Percentiles rank a stretch among this genome's conserved stretches.
Conservation (phyloP, 345 rosid species). For the Sonneratia caseolaris region DNA sequence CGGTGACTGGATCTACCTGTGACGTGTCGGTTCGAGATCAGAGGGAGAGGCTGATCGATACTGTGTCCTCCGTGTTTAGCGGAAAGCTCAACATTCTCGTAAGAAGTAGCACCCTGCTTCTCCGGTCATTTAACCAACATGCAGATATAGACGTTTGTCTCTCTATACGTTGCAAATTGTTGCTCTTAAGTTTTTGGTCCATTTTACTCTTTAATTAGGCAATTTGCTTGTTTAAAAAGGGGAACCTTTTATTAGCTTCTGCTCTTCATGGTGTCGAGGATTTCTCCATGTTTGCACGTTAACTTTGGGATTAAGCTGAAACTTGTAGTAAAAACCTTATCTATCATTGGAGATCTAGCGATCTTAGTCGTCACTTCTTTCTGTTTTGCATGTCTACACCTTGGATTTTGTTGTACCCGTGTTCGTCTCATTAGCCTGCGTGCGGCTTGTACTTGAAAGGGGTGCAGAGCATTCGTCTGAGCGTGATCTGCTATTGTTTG, state of each 20-base stretch:
- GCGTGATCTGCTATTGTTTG: not conserved
- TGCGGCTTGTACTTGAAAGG: not conserved
- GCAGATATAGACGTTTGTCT: no score
- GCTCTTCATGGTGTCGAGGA: not conserved
- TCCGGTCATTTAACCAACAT: not conserved
- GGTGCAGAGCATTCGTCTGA: not conserved
- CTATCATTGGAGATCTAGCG: not conserved
- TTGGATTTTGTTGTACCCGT: not conserved
- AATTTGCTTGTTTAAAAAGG: not conserved
- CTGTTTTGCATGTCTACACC: not conserved
- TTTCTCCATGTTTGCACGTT: not conserved
- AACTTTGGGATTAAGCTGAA: not conserved
- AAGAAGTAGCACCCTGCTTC: conserved; percentile 11
- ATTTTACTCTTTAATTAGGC: not conserved
- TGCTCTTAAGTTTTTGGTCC: not conserved
- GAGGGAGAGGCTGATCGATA: conserved; percentile 35
- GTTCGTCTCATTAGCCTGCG: not conserved
- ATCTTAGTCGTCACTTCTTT: not conserved
- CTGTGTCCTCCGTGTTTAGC: conserved; percentile 31
- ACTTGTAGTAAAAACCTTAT: not conserved
- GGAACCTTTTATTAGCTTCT: not conserved
- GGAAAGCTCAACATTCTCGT: conserved; percentile 59
- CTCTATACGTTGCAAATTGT: no score
- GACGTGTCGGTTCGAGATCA: conserved; percentile 34
- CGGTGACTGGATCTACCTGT: conserved; percentile 49